Base-by-base conservation (phyloP, 306 rosid species). In the Acacia acuminata region DNA sequence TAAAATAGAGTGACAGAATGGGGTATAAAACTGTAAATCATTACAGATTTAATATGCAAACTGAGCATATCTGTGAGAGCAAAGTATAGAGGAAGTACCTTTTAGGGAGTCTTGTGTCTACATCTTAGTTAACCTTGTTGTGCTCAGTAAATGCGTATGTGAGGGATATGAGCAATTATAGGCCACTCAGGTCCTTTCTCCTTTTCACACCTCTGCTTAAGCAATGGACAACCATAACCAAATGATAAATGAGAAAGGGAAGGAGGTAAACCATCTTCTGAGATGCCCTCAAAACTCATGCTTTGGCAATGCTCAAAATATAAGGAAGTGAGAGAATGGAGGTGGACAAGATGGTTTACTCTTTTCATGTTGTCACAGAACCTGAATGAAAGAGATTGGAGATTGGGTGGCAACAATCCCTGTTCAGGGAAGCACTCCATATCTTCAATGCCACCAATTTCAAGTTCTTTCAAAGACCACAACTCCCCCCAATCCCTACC, bases 221-320 rank as follows among this genome's bases (percentile, higher is more conserved):
- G 25, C 63, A 55, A 17, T 2, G 10, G 3, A 45, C 50, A 45
- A 45, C 1, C 1, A 45, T 1, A 45, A 10, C 2, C 0, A 45
- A 45, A 11, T 45, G 13, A 9, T 3, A 66, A 34, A 17, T 7
- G 14, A 34, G 45, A 34, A 66, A 66, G 24, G 45, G 72, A 36
- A 16, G 4, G 3, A 2, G 72, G 72, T 2, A 66, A 8, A 16
- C 45, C 72, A 19, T 66, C 25, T 8, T 66, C 45, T 15, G 72
- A 47, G 5, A 34, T 16, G 72, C 44, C 24, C 14, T 66, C 13
- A 10, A 34, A 17, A 34, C 45, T 66, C 72, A 66, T 0, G 27
- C 13, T 58, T 2, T 14, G 15, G 0, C 30, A 58, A 0, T 56
- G 0, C 0, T 0, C 0, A 58, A 16, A 66, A 8, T 1, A 16